phyloP scores from a whole-genome alignment of 1,284 basidiomycete species.

The Microbotryum scabiosae region DNA sequence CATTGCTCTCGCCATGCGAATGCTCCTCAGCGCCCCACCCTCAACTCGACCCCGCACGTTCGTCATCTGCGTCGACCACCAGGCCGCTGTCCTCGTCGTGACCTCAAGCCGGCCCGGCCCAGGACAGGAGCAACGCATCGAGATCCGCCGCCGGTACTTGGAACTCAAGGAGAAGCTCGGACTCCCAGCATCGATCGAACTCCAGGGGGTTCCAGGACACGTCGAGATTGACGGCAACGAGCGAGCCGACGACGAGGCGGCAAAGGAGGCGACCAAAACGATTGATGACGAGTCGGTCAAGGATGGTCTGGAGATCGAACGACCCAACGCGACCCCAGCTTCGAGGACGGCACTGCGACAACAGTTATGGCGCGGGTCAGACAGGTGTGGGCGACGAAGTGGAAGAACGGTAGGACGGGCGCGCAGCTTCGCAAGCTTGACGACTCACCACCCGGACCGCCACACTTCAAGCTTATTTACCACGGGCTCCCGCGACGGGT shows the following conservation, averaged over 20 bases:
- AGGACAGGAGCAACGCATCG: not conserved
- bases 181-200: not conserved
- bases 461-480: too few species aligned
- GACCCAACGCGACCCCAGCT: too few species aligned
- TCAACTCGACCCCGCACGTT: not conserved
- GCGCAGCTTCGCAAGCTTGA: too few species aligned
- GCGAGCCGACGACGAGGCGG: slow-evolving; percentile 6
- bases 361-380: too few species aligned
- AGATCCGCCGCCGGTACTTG: not conserved
- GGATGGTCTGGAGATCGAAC: too few species aligned
- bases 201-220: slow-evolving; percentile 14
- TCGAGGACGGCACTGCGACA: too few species aligned
- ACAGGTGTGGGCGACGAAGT: too few species aligned
- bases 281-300: not conserved
- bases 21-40: not conserved
- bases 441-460: too few species aligned
- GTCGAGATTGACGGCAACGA: slow-evolving; percentile 3
- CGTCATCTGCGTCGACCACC: not conserved
- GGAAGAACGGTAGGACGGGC: too few species aligned
- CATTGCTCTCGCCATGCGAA: not conserved
- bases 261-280: not conserved
- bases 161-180: not conserved
- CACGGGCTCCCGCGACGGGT: too few species aligned
- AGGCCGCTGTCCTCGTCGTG: not conserved
- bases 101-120: not conserved